These are phyloP conservation scores for Salicornia ramosissima DNA, from an alignment of 148 eudicot genomes.

Conservation along the genomic window DNA sequence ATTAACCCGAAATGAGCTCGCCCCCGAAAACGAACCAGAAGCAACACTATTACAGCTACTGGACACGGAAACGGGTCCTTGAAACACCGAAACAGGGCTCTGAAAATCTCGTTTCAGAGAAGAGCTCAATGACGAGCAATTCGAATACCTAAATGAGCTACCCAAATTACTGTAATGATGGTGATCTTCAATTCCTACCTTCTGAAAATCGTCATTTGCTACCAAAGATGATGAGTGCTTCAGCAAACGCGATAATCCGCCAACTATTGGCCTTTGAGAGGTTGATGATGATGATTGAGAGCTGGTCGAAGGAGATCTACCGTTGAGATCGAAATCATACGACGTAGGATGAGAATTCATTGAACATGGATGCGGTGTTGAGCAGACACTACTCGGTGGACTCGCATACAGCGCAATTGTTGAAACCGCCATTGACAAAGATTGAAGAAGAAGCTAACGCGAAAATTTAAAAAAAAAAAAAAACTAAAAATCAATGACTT, in stretches of 20 bases:
- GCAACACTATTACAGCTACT: conserved; percentile 16
- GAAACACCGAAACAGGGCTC: conserved; percentile 83
- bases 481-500: background rate
- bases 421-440: conserved; percentile 65
- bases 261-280: conserved; percentile 42
- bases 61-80: conserved; percentile 44
- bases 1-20: conserved; percentile 26
- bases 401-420: conserved; percentile 75
- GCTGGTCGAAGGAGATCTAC: conserved; percentile 46
- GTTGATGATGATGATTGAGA: conserved; percentile 48
- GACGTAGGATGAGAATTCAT: conserved; percentile 46
- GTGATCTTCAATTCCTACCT: conserved; percentile 19
- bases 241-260: conserved; percentile 56
- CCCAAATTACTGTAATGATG: conserved; percentile 32
- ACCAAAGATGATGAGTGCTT: conserved; percentile 41
- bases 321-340: conserved; percentile 53
- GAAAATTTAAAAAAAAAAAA: no score
- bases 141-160: conserved; percentile 49
- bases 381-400: conserved; percentile 63
- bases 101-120: conserved; percentile 28
- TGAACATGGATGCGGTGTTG: conserved; percentile 53
- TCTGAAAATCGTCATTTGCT: conserved; percentile 43
- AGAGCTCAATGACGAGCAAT: conserved; percentile 40
- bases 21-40: conserved; percentile 28
- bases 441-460: background rate